Evolutionary conservation across 1,284 basidiomycete species (phyloP), one percentile per base, ranked within the genome.

Genomic region (Rhodofomes roseus): DNA sequence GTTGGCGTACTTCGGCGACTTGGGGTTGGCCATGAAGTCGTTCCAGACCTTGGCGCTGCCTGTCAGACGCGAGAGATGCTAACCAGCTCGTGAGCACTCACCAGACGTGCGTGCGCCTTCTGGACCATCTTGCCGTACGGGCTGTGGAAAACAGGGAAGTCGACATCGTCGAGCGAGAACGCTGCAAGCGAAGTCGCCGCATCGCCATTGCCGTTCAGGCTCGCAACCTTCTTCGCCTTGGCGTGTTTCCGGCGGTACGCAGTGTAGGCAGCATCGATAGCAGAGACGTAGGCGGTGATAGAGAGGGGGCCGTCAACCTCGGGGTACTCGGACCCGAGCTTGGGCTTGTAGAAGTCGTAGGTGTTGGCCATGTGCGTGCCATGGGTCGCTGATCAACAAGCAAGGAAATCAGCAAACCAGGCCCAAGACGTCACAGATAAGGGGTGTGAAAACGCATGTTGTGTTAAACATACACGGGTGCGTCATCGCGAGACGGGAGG

Each of bases 121-220:
- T 97, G 93, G 53, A 97, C 95, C 74, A 98, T 93, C 81, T 99
- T 99, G 78, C 95, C 95, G 78, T 98, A 99, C 1, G 96, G 96
- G 66, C 85, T 87, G 83, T 97, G 95, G 85, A 96, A 93, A 71
- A 96, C 86, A 63, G 90, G 84, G 73, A 92, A 96, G 79, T 97
- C 94, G 72, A 95, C 84, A 70, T 89, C 84, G 62, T 87, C 86
- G 44, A 95, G 82, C 44, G 89, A 90, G 77, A 92, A 87, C 8
- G 73, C 62, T 8, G 78, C 64, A 55, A 81, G 77, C 55, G 76
- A 73, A 11, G 50, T 52, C 5, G 72, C 71, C 22, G 64, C 66
- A 40, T 72, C 70, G 55, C 71, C 71, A 22, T 74, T 73, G 56
- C 76, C 79, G 57, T 77, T 78, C 40, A 71, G 62, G 40, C 71